A percentile compares a stretch with the other conserved stretches of the same genome.
These are phyloP conservation scores for Talaromyces trachyspermus DNA, from an alignment of 495 filamentous ascomycete genomes.

Conservation along the genomic window DNA sequence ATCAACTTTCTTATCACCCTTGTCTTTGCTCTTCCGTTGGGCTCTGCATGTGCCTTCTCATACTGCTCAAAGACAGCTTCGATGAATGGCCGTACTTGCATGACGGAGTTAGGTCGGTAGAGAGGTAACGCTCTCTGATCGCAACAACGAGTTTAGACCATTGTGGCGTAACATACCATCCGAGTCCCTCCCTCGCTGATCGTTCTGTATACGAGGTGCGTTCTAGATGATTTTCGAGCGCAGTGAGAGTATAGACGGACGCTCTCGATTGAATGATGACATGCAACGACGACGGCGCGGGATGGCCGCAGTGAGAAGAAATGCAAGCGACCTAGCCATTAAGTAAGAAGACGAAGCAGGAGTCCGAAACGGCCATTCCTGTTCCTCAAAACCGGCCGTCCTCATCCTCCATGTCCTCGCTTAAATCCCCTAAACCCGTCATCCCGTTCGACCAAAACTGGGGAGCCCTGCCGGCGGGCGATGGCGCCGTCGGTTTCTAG, in stretches of 20 bases:
- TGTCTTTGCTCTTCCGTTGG: background rate
- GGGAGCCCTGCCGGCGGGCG: background rate
- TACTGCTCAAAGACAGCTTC: constrained; percentile 4
- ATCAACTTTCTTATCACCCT: background rate
- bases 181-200: constrained; percentile 5
- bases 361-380: too few relatives aligned
- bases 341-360: background rate
- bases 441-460: background rate
- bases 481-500: background rate
- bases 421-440: too few relatives aligned
- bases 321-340: background rate
- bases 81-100: background rate
- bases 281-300: background rate
- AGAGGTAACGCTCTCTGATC: background rate
- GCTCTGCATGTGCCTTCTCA: background rate
- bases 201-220: background rate
- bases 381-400: too few relatives aligned
- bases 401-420: too few relatives aligned
- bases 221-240: background rate
- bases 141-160: background rate
- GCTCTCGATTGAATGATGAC: background rate
- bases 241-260: background rate
- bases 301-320: background rate
- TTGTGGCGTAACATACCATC: constrained; percentile 6
- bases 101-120: background rate